Evolutionary conservation across 106 monocot species (phyloP), one percentile per base, ranked within the genome.

Genomic region (Hemerocallis citrina): DNA sequence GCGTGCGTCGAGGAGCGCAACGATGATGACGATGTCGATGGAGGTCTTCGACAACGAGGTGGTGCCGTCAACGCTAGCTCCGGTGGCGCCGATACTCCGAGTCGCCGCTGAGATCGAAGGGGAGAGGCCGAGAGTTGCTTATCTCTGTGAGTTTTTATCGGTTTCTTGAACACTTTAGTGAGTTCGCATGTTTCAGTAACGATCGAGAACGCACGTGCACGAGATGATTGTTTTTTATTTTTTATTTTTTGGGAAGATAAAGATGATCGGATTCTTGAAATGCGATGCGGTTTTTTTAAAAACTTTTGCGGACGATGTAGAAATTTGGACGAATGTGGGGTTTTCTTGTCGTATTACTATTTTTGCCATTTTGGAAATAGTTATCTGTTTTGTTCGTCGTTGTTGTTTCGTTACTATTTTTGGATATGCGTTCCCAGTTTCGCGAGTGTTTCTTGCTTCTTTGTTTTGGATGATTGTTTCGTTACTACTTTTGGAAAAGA

Each of bases 31-130:
- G 21, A 92, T 99, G 79, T 80, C 98, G 14, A 75, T 79, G 86
- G 98, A 92, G 85, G 98, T 92, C 34, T 99, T 99, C 73, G 98
- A 99, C 57, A 88, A 99, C 72, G 92, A 92, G 77, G 92, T 92
- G 2, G 98, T 88, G 1, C 98, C 98, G 15, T 76, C 98, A 7
- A 74, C 92, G 16, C 80, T 99, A 28, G 79, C 67, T 24, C 80
- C 79, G 66, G 88, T 92, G 50, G 85, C 77, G 0, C 92, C 92
- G 11, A 76, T 99, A 50, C 88, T 99, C 25, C 84, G 98, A 42
- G 92, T 88, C 46, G 98, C 98, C n/a, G 77, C 85, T 31, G 98
- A 99, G 68, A 75, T 99, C 65, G 98, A 99, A 42, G 7, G 55
- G 12, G 98, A 99, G 72, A 72, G 98, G 1, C 98, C 98, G 3